Conservation (phyloP, 148 eudicot genomes). For the Nyssa sinensis region DNA sequence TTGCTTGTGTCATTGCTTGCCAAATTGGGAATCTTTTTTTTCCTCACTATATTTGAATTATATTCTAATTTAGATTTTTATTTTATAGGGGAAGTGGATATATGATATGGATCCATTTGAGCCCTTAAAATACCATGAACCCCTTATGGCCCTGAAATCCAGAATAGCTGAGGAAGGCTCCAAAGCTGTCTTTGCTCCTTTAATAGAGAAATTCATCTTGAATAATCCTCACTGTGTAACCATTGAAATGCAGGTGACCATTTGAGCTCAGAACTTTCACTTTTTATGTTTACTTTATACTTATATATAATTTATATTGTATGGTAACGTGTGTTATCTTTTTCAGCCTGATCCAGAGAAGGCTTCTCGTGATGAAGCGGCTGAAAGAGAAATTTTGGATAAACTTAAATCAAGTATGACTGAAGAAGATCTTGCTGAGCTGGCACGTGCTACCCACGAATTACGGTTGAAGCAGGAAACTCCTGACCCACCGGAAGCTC, state of each 20-base stretch:
- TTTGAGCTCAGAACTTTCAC: slow-evolving; percentile 3
- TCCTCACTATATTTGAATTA: background rate
- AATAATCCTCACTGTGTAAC: slow-evolving; percentile 87
- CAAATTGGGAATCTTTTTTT: background rate
- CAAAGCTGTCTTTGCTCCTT: slow-evolving; percentile 92
- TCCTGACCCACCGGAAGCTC: slow-evolving; percentile 96
- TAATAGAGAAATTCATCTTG: slow-evolving; percentile 76
- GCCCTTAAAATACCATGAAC: slow-evolving; percentile 89
- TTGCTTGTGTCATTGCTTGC: slow-evolving; percentile 6
- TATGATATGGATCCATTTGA: slow-evolving; percentile 97
- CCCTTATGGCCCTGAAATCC: slow-evolving; percentile 73
- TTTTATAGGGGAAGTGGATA: slow-evolving; percentile 84
- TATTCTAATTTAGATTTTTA: background rate
- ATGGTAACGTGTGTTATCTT: slow-evolving; percentile 9
- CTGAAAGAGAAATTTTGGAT: slow-evolving; percentile 70
- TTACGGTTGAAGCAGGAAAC: slow-evolving; percentile 92
- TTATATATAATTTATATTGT: background rate
- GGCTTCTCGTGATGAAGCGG: slow-evolving; percentile 88
- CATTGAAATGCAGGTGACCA: slow-evolving; percentile 88
- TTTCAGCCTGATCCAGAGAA: slow-evolving; percentile 93
- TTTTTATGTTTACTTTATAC: slow-evolving; percentile 3
- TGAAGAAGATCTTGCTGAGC: slow-evolving; percentile 88
- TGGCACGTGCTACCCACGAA: slow-evolving; percentile 87
- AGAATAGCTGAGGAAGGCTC: slow-evolving; percentile 89
- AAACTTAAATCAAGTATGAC: slow-evolving; percentile 91